Conservation (phyloP, 73 alveolate genomes). For the Blepharisma japonicum region DNA sequence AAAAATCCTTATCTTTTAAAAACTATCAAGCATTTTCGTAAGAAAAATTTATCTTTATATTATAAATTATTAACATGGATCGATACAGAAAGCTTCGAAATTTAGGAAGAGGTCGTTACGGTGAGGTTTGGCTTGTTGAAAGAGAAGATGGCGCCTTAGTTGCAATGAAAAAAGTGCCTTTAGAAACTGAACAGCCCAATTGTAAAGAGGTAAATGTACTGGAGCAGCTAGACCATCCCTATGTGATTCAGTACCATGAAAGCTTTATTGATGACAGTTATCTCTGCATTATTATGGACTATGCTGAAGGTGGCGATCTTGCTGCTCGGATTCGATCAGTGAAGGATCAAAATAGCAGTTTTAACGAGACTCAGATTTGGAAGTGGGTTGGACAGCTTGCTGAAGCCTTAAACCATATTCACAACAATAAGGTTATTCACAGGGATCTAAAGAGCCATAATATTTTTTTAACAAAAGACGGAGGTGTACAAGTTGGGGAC, state of each 20-base stretch:
- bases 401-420: conserved; percentile 48
- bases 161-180: too few relatives aligned
- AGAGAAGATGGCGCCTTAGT: too few relatives aligned
- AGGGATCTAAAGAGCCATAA: conserved; percentile 89
- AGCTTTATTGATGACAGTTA: conserved; percentile 62
- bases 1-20: too few relatives aligned
- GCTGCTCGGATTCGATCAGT: conserved; percentile 50
- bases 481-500: conserved; percentile 72
- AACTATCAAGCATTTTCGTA: too few relatives aligned
- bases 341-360: conserved; percentile 41
- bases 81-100: background rate
- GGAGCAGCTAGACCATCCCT: conserved; percentile 62
- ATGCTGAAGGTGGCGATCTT: conserved; percentile 77
- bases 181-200: too few relatives aligned
- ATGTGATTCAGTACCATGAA: conserved; percentile 72
- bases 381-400: conserved; percentile 59
- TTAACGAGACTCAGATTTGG: conserved; percentile 63
- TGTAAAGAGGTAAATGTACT: conserved; percentile 47
- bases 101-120: conserved; percentile 21
- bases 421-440: conserved; percentile 78
- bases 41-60: too few relatives aligned
- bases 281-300: conserved; percentile 68
- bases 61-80: background rate
- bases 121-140: conserved; percentile 9
- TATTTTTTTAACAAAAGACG: conserved; percentile 68